Conservation (phyloP, 192 early-diverging fungal species). For the Physocladia obscura region DNA sequence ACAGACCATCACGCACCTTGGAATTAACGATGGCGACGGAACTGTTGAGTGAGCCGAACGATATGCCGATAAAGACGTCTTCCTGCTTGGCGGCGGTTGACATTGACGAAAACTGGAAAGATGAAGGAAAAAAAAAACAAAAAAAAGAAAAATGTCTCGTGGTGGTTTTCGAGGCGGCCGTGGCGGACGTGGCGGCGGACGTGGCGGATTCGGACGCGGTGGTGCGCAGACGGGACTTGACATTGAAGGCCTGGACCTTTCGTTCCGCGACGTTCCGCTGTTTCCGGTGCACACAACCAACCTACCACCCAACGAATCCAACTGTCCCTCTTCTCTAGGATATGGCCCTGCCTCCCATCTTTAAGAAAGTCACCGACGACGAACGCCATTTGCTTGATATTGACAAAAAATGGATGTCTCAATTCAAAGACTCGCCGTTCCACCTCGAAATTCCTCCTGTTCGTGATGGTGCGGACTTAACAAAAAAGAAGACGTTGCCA, state of each 20-base stretch:
- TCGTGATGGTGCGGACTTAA: slow-evolving; percentile 8
- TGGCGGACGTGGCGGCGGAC: slow-evolving; percentile 8
- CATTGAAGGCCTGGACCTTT: slow-evolving; percentile 19
- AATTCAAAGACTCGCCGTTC: slow-evolving; percentile 26
- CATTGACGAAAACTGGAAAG: slow-evolving; percentile 6
- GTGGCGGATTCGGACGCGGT: slow-evolving; percentile 4
- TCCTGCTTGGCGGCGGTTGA: slow-evolving; percentile 25
- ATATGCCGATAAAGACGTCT: slow-evolving; percentile 62
- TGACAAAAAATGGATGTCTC: slow-evolving; percentile 12
- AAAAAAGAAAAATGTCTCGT: slow-evolving; percentile 1
- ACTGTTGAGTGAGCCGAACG: slow-evolving; percentile 82
- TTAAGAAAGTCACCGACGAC: background rate
- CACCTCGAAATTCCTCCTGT: slow-evolving; percentile 20
- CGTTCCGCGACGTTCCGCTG: slow-evolving; percentile 25
- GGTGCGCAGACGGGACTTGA: background rate
- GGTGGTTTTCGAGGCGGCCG: slow-evolving; percentile 23
- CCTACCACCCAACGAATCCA: background rate
- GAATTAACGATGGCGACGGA: slow-evolving; percentile 82
- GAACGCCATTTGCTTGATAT: slow-evolving; percentile 20
- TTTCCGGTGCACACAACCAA: slow-evolving; percentile 7
- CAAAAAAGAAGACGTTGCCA: background rate
- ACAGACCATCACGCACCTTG: too few relatives aligned
- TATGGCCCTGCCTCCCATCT: slow-evolving; percentile 18
- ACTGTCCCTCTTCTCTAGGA: slow-evolving; percentile 14
- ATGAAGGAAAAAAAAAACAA: background rate